Base-by-base conservation (phyloP, 192 early-diverging fungal genomes). In the Coemansia interrupta region DNA sequence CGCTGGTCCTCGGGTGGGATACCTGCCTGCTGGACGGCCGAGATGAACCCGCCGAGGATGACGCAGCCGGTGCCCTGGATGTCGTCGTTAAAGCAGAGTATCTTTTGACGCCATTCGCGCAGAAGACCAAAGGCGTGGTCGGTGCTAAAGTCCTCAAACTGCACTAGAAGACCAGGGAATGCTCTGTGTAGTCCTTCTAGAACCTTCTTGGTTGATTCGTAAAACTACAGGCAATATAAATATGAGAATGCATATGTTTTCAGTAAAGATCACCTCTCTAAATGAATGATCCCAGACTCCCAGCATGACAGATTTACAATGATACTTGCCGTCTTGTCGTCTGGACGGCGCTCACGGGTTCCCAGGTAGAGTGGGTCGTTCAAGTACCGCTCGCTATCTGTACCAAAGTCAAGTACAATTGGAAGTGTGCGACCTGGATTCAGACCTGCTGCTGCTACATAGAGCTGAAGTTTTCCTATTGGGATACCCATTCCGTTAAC, bases 91-190 rank as follows among this genome's bases (percentile, higher is more conserved):
- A 98, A 98, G 72, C 86, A 90, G 44, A 90, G 83, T 28, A 85
- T 87, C 18, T 82, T 75, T 62, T 89, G 49, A 54, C 89, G 84
- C 74, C 93, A 94, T 54, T 87, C 82, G n/a, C 87, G 83, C 43
- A 97, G 72, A 22, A 93, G 75, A 14, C 83, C 88, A 66, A 96
- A 95, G 15, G 95, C 90, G 50, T 96, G 92, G 59, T 92, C 91
- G 9, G 90, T 88, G 19, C 90, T 91, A 61, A 94, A 98, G 67
- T 98, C 96, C 72, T 98, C 96, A 53, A 95, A 96, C 78, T 98
- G 96, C 42, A 98, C 86, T 17, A 98, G 80, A 56, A 94, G 60
- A 14, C 83, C 61, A 6, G 93, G 93, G 79, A 90, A 94, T 18
- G 85, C 83, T 1, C 56, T 51, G 52, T 81, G 82, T 5, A 98